Percentiles rank a stretch among this genome's conserved stretches.
Conservation (phyloP, 2,329 filamentous ascomycete species). For the Didymella exigua region DNA sequence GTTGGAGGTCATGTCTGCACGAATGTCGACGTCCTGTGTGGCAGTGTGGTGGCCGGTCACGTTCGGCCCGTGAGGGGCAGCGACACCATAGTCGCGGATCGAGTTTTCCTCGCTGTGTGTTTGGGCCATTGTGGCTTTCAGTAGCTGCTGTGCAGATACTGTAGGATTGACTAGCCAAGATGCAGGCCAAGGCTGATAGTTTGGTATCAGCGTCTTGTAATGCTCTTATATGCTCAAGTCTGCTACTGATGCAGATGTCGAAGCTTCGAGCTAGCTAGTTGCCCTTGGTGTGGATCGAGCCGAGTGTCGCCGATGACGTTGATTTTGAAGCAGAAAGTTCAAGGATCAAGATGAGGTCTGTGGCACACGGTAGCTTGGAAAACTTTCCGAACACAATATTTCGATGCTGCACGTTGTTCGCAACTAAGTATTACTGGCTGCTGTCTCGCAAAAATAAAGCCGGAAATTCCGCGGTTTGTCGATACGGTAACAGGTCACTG, state of each 20-base stretch:
- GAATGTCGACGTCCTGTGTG: conserved; percentile 47
- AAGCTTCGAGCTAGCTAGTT: background rate
- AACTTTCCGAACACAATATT: conserved; percentile 16
- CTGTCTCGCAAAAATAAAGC: conserved; percentile 22
- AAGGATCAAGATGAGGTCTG: conserved; percentile 3
- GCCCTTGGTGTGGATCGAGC: conserved; percentile 11
- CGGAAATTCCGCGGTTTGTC: conserved; percentile 21
- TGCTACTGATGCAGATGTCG: background rate
- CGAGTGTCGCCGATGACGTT: conserved; percentile 19
- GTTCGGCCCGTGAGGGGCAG: conserved; percentile 57
- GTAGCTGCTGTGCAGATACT: conserved; percentile 1
- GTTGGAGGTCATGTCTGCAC: conserved; percentile 59
- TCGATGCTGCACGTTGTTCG: conserved; percentile 27
- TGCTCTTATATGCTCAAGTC: conserved; percentile 12
- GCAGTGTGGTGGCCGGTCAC: conserved; percentile 52
- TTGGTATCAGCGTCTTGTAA: background rate
- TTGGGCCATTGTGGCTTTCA: conserved; percentile 26
- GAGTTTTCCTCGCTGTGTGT: conserved; percentile 32
- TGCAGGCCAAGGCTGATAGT: background rate
- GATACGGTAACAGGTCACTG: background rate
- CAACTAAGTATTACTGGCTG: conserved; percentile 26
- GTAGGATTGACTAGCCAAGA: background rate
- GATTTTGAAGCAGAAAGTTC: background rate
- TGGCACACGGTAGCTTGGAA: background rate
- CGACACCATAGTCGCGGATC: conserved; percentile 55